Percentiles rank a stretch among this genome's conserved stretches.
phyloP scores from a whole-genome alignment of 1,284 basidiomycete genomes.

The Sporisorium scitamineum region DNA sequence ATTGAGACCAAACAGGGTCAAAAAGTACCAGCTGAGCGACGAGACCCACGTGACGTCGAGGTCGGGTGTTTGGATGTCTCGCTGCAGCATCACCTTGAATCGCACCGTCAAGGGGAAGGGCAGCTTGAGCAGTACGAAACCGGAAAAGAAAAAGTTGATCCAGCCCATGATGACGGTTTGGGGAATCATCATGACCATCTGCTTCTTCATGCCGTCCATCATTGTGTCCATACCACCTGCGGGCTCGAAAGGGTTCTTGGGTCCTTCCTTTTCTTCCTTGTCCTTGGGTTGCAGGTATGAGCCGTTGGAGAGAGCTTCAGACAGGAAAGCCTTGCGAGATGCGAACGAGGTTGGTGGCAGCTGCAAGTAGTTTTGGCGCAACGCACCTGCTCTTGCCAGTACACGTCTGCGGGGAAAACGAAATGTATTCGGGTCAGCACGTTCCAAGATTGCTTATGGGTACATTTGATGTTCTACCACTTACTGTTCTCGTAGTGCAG shows the following conservation, averaged over 20 bases:
- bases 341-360: conserved; percentile 58
- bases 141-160: conserved; percentile 99
- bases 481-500: conserved; percentile 91
- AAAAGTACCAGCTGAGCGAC: conserved; percentile 98
- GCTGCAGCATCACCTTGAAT: conserved; percentile 98
- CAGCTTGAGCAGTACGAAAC: conserved; percentile 95
- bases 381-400: conserved; percentile 49
- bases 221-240: conserved; percentile 94
- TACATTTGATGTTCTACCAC: conserved; percentile 69
- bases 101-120: conserved; percentile 96
- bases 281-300: conserved; percentile 59
- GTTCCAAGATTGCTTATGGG: too few species aligned
- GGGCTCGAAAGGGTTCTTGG: conserved; percentile 78
- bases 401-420: conserved; percentile 48
- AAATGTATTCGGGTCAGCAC: conserved; percentile 1
- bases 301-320: conserved; percentile 58
- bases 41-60: conserved; percentile 99
- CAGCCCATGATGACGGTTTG: conserved; percentile 98
- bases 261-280: conserved; percentile 68
- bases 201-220: conserved; percentile 99
- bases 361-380: conserved; percentile 60
- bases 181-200: conserved; percentile 79
- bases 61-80: conserved; percentile 93
- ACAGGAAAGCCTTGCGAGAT: conserved; percentile 53
- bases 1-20: conserved; percentile 97